A percentile compares a stretch with the other conserved stretches of the same genome.
Evolutionary conservation across 1,284 basidiomycete genomes (phyloP).

Genomic region (Rhodotorula sp.): DNA sequence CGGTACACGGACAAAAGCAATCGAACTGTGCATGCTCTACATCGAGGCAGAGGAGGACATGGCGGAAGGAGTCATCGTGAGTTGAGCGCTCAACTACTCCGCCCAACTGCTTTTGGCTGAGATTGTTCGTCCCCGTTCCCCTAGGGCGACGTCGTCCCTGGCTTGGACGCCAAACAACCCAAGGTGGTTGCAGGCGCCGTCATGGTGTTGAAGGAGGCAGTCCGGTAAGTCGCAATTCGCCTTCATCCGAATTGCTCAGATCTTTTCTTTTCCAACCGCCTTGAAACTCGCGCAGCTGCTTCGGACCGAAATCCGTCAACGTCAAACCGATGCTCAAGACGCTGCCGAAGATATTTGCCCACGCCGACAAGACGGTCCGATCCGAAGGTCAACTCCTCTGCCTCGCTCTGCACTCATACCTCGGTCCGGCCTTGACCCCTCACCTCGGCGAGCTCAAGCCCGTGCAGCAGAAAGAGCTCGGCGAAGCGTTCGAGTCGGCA

Average conservation of each 20-base stretch:
- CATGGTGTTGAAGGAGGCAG: slow-evolving; percentile 73
- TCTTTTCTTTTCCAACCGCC: neutral
- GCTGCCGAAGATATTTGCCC: slow-evolving; percentile 89
- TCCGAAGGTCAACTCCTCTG: slow-evolving; percentile 81
- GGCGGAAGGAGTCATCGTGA: slow-evolving; percentile 80
- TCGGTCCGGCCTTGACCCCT: slow-evolving; percentile 80
- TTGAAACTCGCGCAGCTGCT: slow-evolving; percentile 57
- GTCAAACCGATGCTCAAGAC: slow-evolving; percentile 75
- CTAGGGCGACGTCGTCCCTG: slow-evolving; percentile 77
- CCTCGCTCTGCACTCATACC: slow-evolving; percentile 77
- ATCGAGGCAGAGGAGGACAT: slow-evolving; percentile 85
- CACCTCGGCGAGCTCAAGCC: slow-evolving; percentile 92
- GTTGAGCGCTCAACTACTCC: slow-evolving; percentile 48
- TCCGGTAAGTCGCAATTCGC: slow-evolving; percentile 54
- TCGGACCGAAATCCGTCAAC: slow-evolving; percentile 75
- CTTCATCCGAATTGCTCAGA: neutral
- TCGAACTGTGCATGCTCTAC: slow-evolving; percentile 83
- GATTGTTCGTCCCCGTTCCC: neutral
- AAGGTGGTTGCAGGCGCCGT: slow-evolving; percentile 86
- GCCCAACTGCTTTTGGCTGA: neutral
- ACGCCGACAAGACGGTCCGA: slow-evolving; percentile 93
- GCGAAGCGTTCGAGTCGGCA: slow-evolving; percentile 80
- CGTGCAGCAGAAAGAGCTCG: slow-evolving; percentile 95
- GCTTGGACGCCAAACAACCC: slow-evolving; percentile 87
- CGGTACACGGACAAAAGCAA: slow-evolving; percentile 84